Base-by-base conservation (phyloP, 768 basidiomycete species). In the Kwoniella sp. region DNA sequence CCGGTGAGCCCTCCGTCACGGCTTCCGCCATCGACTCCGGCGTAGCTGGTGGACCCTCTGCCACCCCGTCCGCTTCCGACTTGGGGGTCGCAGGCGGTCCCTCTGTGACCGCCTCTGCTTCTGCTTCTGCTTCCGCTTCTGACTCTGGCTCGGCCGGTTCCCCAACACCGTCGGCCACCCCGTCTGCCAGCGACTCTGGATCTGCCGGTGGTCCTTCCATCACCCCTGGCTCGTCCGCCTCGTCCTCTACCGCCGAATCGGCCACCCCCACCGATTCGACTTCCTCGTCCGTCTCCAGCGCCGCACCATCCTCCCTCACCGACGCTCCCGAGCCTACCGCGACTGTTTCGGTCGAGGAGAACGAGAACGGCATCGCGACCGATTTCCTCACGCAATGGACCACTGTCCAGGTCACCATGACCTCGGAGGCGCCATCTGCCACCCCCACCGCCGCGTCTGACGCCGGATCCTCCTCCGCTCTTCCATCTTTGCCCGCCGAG, bases 351-450 rank as follows among this genome's bases (percentile, higher is more conserved):
- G 54, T 59, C 11, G 36, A 34, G 3, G 62, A 61, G 44, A 61
- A 65, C 46, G 70, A 67, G 6, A 45, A 60, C 36, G 70, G 67
- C 11, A 58, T 72, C 12, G 56, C 46, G 2, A 72, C 68, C 1
- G 66, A 53, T 33, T 65, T 56, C 26, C 14, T 62, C 12, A 72
- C 70, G 7, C 40, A 45, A 29, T 60, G 50, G 48, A 57, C 57
- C 15, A 62, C 54, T 12, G 63, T 65, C 28, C 60, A 69, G 26
- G 61, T 69, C 15, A 72, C 70, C 29, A 67, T 69, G 62, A 72
- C 70, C 20, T 32, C 46, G 20, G 50, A 54, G 29, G 29, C 41
- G 15, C 46, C 53, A 15, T 34, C 45, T 12, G 38, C 50, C 7
- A 33, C 46, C 14, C 22, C 59, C 6, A 20, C 50, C 3, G 36